Base-by-base conservation (phyloP, 2,329 filamentous ascomycete species). In the Aspergillus niger region DNA sequence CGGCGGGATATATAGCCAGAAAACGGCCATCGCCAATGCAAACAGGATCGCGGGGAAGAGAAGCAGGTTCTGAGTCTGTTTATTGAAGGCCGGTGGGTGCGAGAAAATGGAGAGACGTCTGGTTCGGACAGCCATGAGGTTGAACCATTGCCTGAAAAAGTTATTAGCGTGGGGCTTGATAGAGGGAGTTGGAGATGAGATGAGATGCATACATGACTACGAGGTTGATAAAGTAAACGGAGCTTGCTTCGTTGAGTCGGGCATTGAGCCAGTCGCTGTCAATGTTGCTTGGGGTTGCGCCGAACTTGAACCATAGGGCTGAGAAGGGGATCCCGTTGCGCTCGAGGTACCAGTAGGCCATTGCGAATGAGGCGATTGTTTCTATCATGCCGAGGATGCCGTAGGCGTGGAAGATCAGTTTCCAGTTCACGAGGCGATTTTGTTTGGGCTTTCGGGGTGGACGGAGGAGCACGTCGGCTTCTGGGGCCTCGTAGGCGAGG, bases 201-300 rank as follows among this genome's bases (percentile, higher is more conserved):
- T 20, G 20, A 20, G 20, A 20, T 20, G 20, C 82, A 73, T 79
- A 85, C 89, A 93, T 91, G 52, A 93, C 87, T 2, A 94, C 90
- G 22, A 94, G 79, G 61, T 88, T 93, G 66, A 92, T 85, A 68
- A 93, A 93, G 75, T 93, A 93, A 61, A 94, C 88, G 15, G 87
- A 90, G 39, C 85, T 89, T 0, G 89, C 89, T 62, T 84, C 81
- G 63, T 88, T 89, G 24, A 89, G 77, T 63, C 85, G 81, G 28
- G 78, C 73, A 0, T 76, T 77, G 68, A 36, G 55, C 55, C 8
- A 57, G 8, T 87, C 85, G 58, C 82, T 83, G 49, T 85, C 84
- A 1, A 81, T 74, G 55, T 84, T 82, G 10, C 85, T 80, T 70
- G 71, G 78, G 59, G 68, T 80, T 8, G 82, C 84, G 54, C 87